Evolutionary conservation across 257 asterid genomes (phyloP).

Genomic region (Solanum lycopersicoides): DNA sequence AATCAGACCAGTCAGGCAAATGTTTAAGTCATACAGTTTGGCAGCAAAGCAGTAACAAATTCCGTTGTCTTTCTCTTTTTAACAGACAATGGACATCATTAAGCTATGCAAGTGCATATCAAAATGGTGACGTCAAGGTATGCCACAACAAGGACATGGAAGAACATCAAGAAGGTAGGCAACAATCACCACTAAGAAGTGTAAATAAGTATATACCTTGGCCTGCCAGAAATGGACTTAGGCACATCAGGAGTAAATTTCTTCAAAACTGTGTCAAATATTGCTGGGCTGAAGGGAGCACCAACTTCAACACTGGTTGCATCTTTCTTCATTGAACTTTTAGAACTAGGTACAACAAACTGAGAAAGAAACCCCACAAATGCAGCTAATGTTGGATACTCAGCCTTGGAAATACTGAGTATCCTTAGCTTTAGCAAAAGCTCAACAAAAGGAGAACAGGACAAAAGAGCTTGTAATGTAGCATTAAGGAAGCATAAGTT

Average conservation of each 20-base stretch:
- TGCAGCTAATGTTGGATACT: conserved; percentile 65
- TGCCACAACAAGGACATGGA: background rate
- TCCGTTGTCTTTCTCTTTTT: background rate
- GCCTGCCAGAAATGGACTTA: conserved; percentile 46
- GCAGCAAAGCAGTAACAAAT: background rate
- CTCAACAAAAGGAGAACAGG: conserved; percentile 82
- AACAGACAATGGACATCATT: background rate
- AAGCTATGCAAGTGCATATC: background rate
- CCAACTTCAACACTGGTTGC: conserved; percentile 43
- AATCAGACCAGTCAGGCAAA: background rate
- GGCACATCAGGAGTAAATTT: conserved; percentile 83
- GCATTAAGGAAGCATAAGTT: conserved; percentile 94
- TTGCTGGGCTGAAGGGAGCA: conserved; percentile 52
- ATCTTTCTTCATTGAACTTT: conserved; percentile 41
- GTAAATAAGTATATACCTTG: conserved; percentile 41
- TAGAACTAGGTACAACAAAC: conserved; percentile 47
- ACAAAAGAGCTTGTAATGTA: conserved; percentile 80
- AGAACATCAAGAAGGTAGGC: background rate
- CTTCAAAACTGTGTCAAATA: conserved; percentile 66
- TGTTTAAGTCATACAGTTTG: background rate
- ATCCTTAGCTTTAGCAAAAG: conserved; percentile 50
- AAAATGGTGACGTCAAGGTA: background rate
- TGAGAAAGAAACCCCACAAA: conserved; percentile 64
- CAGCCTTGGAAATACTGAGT: conserved; percentile 50
- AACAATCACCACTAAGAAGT: background rate